These are phyloP conservation scores for Lupinus albus DNA, from an alignment of 306 rosid species.

Conservation along the genomic window DNA sequence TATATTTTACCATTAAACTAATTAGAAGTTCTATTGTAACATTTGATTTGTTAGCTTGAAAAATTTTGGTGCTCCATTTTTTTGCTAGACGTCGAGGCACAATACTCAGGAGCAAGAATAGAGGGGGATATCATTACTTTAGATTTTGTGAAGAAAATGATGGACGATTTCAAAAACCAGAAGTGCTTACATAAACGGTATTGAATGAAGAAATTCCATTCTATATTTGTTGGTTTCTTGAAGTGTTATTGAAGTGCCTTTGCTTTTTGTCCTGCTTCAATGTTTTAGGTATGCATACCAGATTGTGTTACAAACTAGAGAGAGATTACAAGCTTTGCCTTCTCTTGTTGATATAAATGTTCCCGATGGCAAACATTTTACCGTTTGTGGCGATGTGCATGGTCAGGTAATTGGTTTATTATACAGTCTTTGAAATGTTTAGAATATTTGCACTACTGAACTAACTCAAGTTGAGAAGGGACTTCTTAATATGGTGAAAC, in stretches of 20 bases:
- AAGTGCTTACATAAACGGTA: constrained; percentile 90
- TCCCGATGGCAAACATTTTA: constrained; percentile 79
- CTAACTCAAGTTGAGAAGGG: constrained; percentile 4
- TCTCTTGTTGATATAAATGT: constrained; percentile 84
- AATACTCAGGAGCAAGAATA: constrained; percentile 89
- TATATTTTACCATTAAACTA: constrained; percentile 12
- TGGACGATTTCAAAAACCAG: constrained; percentile 94
- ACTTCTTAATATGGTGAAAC: constrained; percentile 1
- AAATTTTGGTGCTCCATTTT: constrained; percentile 42
- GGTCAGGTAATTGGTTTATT: constrained; percentile 78
- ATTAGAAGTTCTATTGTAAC: constrained; percentile 11
- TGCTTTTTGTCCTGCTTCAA: constrained; percentile 32
- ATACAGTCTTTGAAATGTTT: constrained; percentile 18
- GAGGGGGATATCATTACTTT: constrained; percentile 87
- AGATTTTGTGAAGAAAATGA: constrained; percentile 94
- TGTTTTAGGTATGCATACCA: constrained; percentile 87
- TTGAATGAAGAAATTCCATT: constrained; percentile 34
- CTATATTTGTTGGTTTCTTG: constrained; percentile 25
- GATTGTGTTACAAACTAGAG: constrained; percentile 86
- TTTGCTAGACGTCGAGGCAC: constrained; percentile 86
- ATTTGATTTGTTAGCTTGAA: constrained; percentile 36
- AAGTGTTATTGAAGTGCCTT: constrained; percentile 33
- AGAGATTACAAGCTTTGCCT: constrained; percentile 74
- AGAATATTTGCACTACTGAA: constrained; percentile 8
- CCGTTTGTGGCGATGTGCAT: constrained; percentile 98